Base-by-base conservation (phyloP, 768 basidiomycete genomes). In the Strobilomyces echinocephalus region DNA sequence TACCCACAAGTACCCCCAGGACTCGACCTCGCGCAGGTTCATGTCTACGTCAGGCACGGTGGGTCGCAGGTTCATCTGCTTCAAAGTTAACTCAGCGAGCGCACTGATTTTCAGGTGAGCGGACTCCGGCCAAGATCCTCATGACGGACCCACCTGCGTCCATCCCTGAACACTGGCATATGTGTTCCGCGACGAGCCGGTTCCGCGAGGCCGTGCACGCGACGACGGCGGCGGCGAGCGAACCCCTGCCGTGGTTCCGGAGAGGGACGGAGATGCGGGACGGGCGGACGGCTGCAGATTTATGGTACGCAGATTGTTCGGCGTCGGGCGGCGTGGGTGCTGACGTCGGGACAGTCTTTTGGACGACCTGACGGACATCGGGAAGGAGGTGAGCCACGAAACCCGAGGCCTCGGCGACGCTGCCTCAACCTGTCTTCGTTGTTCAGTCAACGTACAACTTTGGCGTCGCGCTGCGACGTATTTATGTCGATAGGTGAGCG, bases 1-100 rank as follows among this genome's bases (percentile, higher is more conserved):
- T 90, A 90, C 62, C 80, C 83, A 4, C 64, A 73, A 33, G 77
- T 82, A 0, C 87, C 87, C 3, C 53, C 67, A 2, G 77, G 71
- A 26, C 73, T 90, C 16, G 55, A 74, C 58, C 72, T 90, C 39
- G 77, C 85, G 63, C 88, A 89, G 65, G 85, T 90, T 11, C 85
- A 90, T 64, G 68, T 89, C 36, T 90, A 82, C 62, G 79, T 87
- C 5, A 76, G 88, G 24, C 88, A 91, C 66, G 88, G 88, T 87
- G 52, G 43, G 81, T 72, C 50, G 33, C 33, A 9, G n/a, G 3
- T 4, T 10, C 24, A 18, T 30, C 31, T 44, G 11, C 11, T 20
- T n/a, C n/a, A 36, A 36, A 16, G 31, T 34, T 18, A 21, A 30
- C 30, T 30, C 30, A 30, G 1, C 40, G 15, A n/a, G 12, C n/a